Evolutionary conservation across 2,329 filamentous ascomycete genomes (phyloP).

Genomic region (Colletotrichum sp.): DNA sequence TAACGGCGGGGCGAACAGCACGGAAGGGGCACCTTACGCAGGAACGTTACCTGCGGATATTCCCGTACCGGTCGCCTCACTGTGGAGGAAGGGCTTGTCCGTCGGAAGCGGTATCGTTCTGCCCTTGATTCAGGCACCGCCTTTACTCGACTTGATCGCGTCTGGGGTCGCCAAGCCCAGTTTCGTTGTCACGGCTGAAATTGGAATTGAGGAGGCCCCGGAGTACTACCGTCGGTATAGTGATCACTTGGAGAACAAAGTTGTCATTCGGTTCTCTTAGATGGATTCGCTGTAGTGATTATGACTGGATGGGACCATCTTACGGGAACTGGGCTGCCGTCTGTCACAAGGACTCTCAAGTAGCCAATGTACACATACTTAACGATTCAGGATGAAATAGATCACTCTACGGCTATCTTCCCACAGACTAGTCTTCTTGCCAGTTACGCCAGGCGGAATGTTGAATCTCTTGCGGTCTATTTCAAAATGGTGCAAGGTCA

Average conservation of each 20-base stretch:
- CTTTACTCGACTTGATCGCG: not conserved
- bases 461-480: not conserved
- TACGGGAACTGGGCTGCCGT: too few relatives aligned
- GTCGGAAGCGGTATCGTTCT: not conserved
- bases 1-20: not conserved
- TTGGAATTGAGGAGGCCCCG: not conserved
- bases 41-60: not conserved
- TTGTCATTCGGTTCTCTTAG: slow-evolving; percentile 49
- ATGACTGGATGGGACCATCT: not conserved
- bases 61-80: slow-evolving; percentile 21
- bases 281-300: not conserved
- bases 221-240: not conserved
- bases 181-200: not conserved
- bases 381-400: not conserved
- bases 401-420: not conserved
- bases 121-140: not conserved
- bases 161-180: not conserved
- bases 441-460: not conserved
- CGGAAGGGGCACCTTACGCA: slow-evolving; percentile 16
- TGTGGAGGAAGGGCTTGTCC: slow-evolving; percentile 15
- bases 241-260: not conserved
- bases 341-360: not conserved
- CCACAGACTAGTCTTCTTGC: not conserved
- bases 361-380: not conserved
- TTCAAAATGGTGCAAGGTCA: not conserved